Evolutionary conservation across 2,329 filamentous ascomycete species (phyloP).

Genomic region (Escovopsis sp.): DNA sequence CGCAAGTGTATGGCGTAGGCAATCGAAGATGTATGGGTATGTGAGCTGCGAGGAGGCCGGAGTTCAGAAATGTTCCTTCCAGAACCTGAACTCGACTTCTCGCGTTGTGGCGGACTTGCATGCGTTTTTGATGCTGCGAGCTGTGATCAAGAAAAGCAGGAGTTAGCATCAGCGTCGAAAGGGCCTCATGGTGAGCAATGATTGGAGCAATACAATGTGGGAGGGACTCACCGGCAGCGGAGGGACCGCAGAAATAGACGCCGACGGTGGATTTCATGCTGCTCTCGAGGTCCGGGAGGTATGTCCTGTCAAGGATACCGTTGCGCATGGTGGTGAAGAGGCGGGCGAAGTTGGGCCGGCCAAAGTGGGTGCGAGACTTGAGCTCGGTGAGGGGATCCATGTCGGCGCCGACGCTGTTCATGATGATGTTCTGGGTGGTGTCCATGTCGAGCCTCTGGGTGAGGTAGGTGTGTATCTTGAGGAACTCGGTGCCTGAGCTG

Average conservation of each 20-base stretch:
- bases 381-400: slow-evolving; percentile 88
- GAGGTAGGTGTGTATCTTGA: slow-evolving; percentile 95
- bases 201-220: neutral
- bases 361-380: slow-evolving; percentile 81
- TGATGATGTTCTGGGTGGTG: slow-evolving; percentile 88
- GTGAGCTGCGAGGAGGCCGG: neutral
- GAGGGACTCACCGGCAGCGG: slow-evolving; percentile 39
- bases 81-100: slow-evolving; percentile 89
- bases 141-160: slow-evolving; percentile 27
- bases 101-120: slow-evolving; percentile 55
- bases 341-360: slow-evolving; percentile 72
- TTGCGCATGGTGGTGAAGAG: slow-evolving; percentile 76
- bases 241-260: slow-evolving; percentile 95
- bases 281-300: slow-evolving; percentile 67
- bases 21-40: no score
- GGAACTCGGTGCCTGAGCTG: slow-evolving; percentile 62
- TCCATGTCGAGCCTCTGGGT: slow-evolving; percentile 87
- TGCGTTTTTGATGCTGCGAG: slow-evolving; percentile 71
- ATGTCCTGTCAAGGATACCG: slow-evolving; percentile 71
- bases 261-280: slow-evolving; percentile 72
- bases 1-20: no score
- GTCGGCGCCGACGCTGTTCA: slow-evolving; percentile 82
- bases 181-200: neutral
- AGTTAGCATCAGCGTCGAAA: slow-evolving; percentile 20
- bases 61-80: slow-evolving; percentile 79